These are phyloP conservation scores for Exophiala sp. DNA, from an alignment of 2,329 filamentous ascomycete genomes.

Conservation along the genomic window DNA sequence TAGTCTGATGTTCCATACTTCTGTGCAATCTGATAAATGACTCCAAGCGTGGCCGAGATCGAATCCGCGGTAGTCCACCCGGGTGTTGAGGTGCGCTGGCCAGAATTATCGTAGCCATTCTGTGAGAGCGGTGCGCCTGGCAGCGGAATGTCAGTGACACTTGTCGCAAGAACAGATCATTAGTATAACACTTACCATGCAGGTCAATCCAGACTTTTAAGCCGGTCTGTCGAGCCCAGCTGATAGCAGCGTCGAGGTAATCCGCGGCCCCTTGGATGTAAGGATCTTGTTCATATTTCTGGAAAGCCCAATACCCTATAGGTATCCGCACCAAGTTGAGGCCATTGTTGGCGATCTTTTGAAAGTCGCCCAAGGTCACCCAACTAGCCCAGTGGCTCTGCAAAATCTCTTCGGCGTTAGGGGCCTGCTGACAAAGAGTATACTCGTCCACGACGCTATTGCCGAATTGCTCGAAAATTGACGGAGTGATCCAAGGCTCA, in stretches of 20 bases:
- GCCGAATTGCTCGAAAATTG: conserved; percentile 49
- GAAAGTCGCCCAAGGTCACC: conserved; percentile 52
- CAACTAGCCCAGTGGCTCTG: conserved; percentile 55
- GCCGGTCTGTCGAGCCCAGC: conserved; percentile 53
- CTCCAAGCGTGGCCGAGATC: conserved; percentile 41
- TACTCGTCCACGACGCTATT: conserved; percentile 53
- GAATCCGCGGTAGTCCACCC: conserved; percentile 37
- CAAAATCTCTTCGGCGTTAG: conserved; percentile 44
- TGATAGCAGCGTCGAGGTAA: conserved; percentile 52
- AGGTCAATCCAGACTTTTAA: conserved; percentile 63
- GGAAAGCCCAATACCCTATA: conserved; percentile 60
- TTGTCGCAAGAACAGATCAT: background rate
- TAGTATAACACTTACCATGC: conserved; percentile 43
- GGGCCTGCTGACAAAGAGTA: conserved; percentile 49
- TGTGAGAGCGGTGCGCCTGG: conserved; percentile 53
- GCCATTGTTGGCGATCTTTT: conserved; percentile 44
- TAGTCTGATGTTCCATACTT: conserved; percentile 52
- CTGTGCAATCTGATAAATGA: conserved; percentile 52
- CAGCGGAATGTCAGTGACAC: background rate
- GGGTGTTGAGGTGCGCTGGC: conserved; percentile 36
- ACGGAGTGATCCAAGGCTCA: conserved; percentile 60
- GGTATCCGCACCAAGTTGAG: conserved; percentile 61
- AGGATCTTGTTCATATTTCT: conserved; percentile 50
- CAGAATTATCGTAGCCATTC: conserved; percentile 64
- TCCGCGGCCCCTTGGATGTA: conserved; percentile 58